Conservation (phyloP, 371 early-diverging fungal genomes). For the Dichotomocladium elegans region DNA sequence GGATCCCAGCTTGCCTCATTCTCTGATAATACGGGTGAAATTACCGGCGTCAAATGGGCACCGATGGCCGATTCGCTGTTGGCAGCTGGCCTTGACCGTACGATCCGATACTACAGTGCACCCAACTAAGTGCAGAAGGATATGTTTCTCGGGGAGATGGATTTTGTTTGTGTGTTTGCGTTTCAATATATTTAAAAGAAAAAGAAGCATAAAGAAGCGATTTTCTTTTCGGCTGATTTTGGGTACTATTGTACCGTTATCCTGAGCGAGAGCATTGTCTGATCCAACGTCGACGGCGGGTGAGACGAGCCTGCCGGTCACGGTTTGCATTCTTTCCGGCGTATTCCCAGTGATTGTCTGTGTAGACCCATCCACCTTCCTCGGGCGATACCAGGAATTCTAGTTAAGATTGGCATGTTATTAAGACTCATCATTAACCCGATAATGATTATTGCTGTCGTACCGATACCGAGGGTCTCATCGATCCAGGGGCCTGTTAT, state of each 20-base stretch:
- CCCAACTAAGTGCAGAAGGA: conserved; percentile 7
- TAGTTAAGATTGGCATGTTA: not conserved
- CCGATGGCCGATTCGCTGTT: conserved; percentile 54
- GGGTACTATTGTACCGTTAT: no score
- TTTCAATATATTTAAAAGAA: not conserved
- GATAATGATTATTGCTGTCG: no score
- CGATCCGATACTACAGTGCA: conserved; percentile 55
- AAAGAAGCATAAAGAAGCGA: not conserved
- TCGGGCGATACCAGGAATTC: conserved; percentile 21
- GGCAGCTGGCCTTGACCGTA: conserved; percentile 60
- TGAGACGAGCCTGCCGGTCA: conserved; percentile 8
- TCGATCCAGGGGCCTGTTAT: conserved; percentile 42
- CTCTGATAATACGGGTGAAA: conserved; percentile 50
- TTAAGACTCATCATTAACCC: not conserved
- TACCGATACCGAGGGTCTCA: conserved; percentile 36
- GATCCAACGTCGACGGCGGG: conserved; percentile 23
- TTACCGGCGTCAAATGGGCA: conserved; percentile 65
- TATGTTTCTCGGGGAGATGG: no score
- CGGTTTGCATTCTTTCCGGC: conserved; percentile 2
- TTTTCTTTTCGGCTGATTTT: not conserved
- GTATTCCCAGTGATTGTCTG: conserved; percentile 26
- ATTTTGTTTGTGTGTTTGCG: not conserved
- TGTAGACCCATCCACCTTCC: conserved; percentile 35
- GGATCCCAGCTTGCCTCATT: conserved; percentile 64
- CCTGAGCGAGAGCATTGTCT: no score